Evolutionary conservation across 768 basidiomycete genomes (phyloP), one percentile per base, ranked within the genome.

Genomic region (Amanita exitialis): DNA sequence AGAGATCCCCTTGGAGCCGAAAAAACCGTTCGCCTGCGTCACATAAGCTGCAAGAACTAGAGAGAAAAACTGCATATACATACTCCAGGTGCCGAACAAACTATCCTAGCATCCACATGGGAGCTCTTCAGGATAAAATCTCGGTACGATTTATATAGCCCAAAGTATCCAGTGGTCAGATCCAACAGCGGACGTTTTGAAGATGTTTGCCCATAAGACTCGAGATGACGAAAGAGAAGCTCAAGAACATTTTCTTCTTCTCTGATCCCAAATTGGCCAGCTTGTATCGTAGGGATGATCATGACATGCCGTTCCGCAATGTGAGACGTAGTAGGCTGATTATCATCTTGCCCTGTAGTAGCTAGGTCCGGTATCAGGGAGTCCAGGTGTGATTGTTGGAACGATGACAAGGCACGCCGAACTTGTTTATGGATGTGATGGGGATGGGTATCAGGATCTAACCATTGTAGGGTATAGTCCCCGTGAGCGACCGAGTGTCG

Each of bases 81-180:
- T 54, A 92, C 94, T 73, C 86, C 80, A 2, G 96, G 96, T 54
- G 85, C 80, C 2, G 96, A 87, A 20, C 83, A 87, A 3, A 97
- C 77, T 52, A 99, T 83, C 27, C 83, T 67, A 47, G 84, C 84
- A 35, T 77, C 71, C 23, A 79, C 65, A 25, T 74, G 72, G 0
- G 78, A 75, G 9, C 74, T 70, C 20, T 75, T 62, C 21, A 96
- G 73, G 10, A 89, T 71, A 34, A 83, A 70, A 25, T 80, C 69
- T 61, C 90, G 89, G 63, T 98, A 98, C 10, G 76, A 78, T 52
- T 75, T 69, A 61, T 87, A 88, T 28, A 98, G 70, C 6, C 88
- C 88, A 62, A 99, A 98, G 67, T 99, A 99, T 9, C 96, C 96
- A 59, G 86, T 93, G 6, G 96, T 99, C 61, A 97, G 69, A 62